Evolutionary conservation across 192 early-diverging fungal genomes (phyloP).

Genomic region (Neocallimastix lanati): DNA sequence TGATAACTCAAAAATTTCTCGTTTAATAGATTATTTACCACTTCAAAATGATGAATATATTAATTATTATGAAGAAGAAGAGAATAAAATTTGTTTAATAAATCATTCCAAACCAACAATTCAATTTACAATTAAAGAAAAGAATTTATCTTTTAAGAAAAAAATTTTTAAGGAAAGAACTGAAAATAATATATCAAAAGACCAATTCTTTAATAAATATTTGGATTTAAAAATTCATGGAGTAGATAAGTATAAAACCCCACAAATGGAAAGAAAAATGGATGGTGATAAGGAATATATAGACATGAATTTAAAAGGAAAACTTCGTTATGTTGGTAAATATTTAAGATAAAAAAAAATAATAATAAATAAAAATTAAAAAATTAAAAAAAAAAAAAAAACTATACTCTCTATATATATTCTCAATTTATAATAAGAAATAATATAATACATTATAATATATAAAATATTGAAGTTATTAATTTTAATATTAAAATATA

Average conservation of each 20-base stretch:
- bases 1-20: neutral
- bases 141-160: neutral
- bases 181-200: neutral
- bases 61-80: neutral
- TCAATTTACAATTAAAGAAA: neutral
- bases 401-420: no score
- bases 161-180: neutral
- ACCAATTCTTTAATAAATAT: neutral
- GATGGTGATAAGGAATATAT: neutral
- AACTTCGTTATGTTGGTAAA: neutral
- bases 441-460: no score
- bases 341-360: no score
- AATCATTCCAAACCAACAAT: neutral
- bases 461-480: no score
- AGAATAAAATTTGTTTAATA: neutral
- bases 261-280: neutral
- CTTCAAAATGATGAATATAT: neutral
- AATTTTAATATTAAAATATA: no score
- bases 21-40: neutral
- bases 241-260: neutral
- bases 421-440: no score
- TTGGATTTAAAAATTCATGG: neutral
- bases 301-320: neutral
- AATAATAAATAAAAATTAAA: no score
- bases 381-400: no score